Evolutionary conservation across 495 filamentous ascomycete genomes (phyloP).

Genomic region (Lophiotrema nucula): DNA sequence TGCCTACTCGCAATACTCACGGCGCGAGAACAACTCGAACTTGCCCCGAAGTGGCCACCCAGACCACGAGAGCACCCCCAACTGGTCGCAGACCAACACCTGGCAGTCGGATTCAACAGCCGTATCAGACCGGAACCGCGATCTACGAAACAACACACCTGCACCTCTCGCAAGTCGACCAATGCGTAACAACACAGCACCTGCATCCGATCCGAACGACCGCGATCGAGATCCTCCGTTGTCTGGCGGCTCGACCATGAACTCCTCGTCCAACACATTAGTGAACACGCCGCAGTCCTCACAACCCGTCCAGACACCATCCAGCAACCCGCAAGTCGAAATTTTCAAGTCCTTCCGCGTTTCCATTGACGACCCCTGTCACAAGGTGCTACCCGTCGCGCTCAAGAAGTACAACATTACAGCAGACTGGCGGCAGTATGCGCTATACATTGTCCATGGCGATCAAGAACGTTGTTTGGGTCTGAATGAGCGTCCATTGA

Average conservation of each 20-base stretch:
- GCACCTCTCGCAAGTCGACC: constrained; percentile 21
- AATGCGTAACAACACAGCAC: constrained; percentile 47
- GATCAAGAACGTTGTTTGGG: constrained; percentile 94
- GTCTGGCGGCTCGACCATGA: constrained; percentile 42
- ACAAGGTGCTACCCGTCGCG: constrained; percentile 93
- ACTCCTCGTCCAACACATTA: constrained; percentile 25
- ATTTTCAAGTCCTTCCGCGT: constrained; percentile 99
- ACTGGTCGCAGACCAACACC: constrained; percentile 27
- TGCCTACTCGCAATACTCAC: constrained; percentile 45
- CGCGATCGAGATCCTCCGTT: constrained; percentile 44
- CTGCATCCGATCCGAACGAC: constrained; percentile 49
- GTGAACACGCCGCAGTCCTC: constrained; percentile 31
- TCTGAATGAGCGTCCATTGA: constrained; percentile 86
- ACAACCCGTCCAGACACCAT: constrained; percentile 49
- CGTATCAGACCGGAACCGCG: constrained; percentile 25
- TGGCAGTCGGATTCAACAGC: constrained; percentile 26
- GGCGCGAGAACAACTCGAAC: constrained; percentile 21
- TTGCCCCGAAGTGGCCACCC: constrained; percentile 29
- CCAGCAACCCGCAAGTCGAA: constrained; percentile 62
- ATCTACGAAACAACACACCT: constrained; percentile 26
- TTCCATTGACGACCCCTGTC: constrained; percentile 94
- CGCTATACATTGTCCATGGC: constrained; percentile 95
- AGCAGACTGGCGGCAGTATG: constrained; percentile 93
- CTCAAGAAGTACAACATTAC: constrained; percentile 98
- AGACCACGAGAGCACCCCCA: constrained; percentile 46